Conservation (phyloP, 192 early-diverging fungal genomes). For the Backusella morwellensis region DNA sequence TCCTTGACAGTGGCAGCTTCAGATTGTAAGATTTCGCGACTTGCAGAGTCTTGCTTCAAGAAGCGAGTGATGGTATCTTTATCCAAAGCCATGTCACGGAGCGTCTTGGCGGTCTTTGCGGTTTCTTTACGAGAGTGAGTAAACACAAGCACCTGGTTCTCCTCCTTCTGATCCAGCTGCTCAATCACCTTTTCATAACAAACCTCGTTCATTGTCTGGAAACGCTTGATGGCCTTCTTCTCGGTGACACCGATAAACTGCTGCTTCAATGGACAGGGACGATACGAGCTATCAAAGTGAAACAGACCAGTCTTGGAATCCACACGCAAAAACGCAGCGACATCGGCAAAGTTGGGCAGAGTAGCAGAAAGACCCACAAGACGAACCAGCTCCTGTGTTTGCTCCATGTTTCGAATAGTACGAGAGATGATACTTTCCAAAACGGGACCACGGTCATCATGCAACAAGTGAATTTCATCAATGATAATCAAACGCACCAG, state of each 20-base stretch:
- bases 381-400: conserved; percentile 84
- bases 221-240: conserved; percentile 91
- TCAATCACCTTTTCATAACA: conserved; percentile 93
- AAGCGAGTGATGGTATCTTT: conserved; percentile 84
- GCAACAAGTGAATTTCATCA: conserved; percentile 96
- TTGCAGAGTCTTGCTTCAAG: conserved; percentile 76
- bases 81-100: conserved; percentile 89
- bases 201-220: conserved; percentile 97
- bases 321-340: conserved; percentile 91
- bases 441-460: conserved; percentile 97
- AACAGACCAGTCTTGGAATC: conserved; percentile 80
- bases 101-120: conserved; percentile 87
- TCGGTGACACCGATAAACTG: conserved; percentile 97
- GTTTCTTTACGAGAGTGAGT: conserved; percentile 98
- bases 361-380: conserved; percentile 94
- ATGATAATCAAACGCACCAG: conserved; percentile 79
- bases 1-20: conserved; percentile 84
- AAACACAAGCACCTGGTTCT: conserved; percentile 92
- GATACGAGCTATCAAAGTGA: conserved; percentile 89
- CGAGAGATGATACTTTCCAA: conserved; percentile 90
- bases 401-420: conserved; percentile 84
- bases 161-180: conserved; percentile 65
- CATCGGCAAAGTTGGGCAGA: conserved; percentile 94
- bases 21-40: conserved; percentile 78
- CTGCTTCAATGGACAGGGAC: conserved; percentile 94